Evolutionary conservation across 768 basidiomycete genomes (phyloP).

Genomic region (Suillus bovinus): DNA sequence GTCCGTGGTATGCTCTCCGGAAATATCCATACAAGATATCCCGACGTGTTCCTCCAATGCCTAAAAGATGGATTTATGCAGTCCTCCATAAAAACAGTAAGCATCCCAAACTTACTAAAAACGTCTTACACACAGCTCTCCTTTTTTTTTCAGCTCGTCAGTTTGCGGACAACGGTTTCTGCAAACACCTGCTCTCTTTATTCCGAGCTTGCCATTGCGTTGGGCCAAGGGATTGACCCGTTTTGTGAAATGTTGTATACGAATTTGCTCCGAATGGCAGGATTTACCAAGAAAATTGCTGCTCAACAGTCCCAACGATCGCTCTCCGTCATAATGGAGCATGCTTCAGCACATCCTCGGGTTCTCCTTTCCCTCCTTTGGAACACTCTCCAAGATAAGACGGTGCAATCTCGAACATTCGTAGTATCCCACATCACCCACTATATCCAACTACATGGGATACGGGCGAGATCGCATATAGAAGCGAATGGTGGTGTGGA

Average conservation of each 20-base stretch:
- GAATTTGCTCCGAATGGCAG: constrained; percentile 83
- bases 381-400: constrained; percentile 78
- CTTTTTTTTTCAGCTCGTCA: constrained; percentile 58
- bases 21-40: constrained; percentile 72
- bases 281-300: constrained; percentile 89
- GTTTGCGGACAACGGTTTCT: constrained; percentile 90
- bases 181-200: constrained; percentile 78
- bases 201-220: constrained; percentile 63
- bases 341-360: constrained; percentile 73
- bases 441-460: constrained; percentile 74
- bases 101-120: constrained; percentile 26
- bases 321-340: constrained; percentile 63
- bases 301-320: constrained; percentile 83
- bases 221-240: constrained; percentile 73
- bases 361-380: constrained; percentile 67
- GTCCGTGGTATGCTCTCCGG: constrained; percentile 92
- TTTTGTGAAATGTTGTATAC: constrained; percentile 75
- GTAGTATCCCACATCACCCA: constrained; percentile 69
- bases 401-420: constrained; percentile 67
- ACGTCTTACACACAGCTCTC: background rate
- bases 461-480: constrained; percentile 59
- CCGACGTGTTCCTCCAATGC: constrained; percentile 70
- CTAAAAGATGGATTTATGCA: constrained; percentile 81
- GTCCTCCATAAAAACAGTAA: constrained; percentile 81
- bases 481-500: constrained; percentile 73